Evolutionary conservation across 108 stramenopile species (phyloP).

Genomic region (Fragilaria crotonensis): DNA sequence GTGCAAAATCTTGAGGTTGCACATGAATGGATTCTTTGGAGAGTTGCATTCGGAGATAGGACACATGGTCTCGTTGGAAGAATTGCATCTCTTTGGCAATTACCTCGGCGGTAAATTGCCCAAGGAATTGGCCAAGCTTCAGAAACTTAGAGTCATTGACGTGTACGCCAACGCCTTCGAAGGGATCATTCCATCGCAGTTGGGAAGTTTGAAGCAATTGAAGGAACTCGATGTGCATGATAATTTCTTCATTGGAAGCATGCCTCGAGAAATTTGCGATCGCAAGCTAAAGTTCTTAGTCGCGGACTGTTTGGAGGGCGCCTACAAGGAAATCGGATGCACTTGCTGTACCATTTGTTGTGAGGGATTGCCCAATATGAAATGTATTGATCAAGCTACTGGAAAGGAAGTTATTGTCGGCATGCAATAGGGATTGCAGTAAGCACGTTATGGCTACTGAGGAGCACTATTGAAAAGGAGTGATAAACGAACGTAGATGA

Average conservation of each 20-base stretch:
- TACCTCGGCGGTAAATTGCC: slow-evolving; percentile 49
- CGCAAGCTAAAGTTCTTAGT: slow-evolving; percentile 25
- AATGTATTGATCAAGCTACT: slow-evolving; percentile 38
- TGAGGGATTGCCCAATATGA: slow-evolving; percentile 36
- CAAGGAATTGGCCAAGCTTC: slow-evolving; percentile 31
- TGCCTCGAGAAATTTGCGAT: slow-evolving; percentile 55
- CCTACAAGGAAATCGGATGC: slow-evolving; percentile 44
- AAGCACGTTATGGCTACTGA: too few relatives aligned
- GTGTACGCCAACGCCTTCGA: slow-evolving; percentile 46
- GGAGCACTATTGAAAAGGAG: too few relatives aligned
- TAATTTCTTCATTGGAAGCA: slow-evolving; percentile 41
- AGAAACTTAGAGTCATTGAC: slow-evolving; percentile 37
- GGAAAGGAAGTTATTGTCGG: slow-evolving; percentile 18
- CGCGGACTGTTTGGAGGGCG: slow-evolving; percentile 43
- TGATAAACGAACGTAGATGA: too few relatives aligned
- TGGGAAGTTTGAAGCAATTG: slow-evolving; percentile 22
- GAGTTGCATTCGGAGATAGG: slow-evolving; percentile 36
- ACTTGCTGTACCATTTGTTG: slow-evolving; percentile 61
- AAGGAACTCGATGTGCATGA: slow-evolving; percentile 49
- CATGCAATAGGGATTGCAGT: not conserved
- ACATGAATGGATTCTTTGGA: slow-evolving; percentile 66
- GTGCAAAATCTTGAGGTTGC: slow-evolving; percentile 34
- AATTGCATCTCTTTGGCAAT: slow-evolving; percentile 46
- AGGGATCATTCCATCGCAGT: slow-evolving; percentile 41
- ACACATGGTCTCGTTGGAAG: slow-evolving; percentile 30